These are phyloP conservation scores for Aquanectria penicillioides DNA, from an alignment of 2,329 filamentous ascomycete species.

Conservation along the genomic window DNA sequence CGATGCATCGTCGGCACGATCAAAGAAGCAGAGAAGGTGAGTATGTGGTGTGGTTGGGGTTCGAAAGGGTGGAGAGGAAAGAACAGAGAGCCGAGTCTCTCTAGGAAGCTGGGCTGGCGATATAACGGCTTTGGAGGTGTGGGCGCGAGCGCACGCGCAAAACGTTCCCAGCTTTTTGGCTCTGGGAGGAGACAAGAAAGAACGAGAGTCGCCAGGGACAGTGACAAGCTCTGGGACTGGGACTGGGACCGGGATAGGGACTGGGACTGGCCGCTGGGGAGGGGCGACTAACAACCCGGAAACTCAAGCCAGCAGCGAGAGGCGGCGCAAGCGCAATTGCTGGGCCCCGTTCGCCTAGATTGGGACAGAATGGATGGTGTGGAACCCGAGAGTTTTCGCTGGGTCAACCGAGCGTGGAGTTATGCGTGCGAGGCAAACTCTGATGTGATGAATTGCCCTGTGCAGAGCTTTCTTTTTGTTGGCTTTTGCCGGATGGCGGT, in stretches of 20 bases:
- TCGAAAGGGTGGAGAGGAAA: constrained; percentile 14
- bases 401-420: constrained; percentile 35
- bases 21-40: constrained; percentile 23
- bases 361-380: constrained; percentile 28
- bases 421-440: constrained; percentile 37
- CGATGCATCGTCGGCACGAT: constrained; percentile 38
- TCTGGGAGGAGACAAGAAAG: constrained; percentile 24
- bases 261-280: constrained; percentile 33
- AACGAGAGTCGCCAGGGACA: constrained; percentile 27
- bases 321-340: constrained; percentile 30
- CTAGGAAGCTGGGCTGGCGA: constrained; percentile 41
- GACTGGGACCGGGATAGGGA: constrained; percentile 31
- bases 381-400: constrained; percentile 41
- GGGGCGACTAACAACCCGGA: constrained; percentile 36
- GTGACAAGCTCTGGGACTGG: constrained; percentile 25
- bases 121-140: constrained; percentile 43
- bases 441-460: constrained; percentile 32
- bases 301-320: constrained; percentile 29
- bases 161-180: constrained; percentile 40
- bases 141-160: constrained; percentile 38
- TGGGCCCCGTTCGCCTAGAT: constrained; percentile 32
- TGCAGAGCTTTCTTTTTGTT: constrained; percentile 16
- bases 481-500: constrained; percentile 18
- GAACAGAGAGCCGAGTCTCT: constrained; percentile 32
- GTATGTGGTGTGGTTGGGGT: constrained; percentile 34